Percentiles rank a stretch among this genome's conserved stretches.
These are phyloP conservation scores for Andrographis paniculata DNA, from an alignment of 305 asterid genomes.

Conservation along the genomic window DNA sequence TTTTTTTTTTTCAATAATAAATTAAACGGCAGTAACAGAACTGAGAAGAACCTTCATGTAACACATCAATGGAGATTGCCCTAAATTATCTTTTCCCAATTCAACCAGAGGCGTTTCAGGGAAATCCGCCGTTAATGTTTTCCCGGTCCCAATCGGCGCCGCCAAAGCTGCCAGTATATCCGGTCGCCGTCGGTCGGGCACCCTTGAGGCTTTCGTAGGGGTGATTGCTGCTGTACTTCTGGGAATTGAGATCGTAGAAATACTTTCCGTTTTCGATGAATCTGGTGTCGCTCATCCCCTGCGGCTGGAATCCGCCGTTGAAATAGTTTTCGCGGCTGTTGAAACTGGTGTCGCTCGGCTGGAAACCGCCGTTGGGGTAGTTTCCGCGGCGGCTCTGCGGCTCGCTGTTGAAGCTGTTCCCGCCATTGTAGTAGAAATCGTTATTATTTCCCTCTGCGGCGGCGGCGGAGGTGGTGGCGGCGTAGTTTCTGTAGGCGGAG, in stretches of 20 bases:
- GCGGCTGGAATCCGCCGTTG: conserved; percentile 17
- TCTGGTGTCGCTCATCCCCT: conserved; percentile 79
- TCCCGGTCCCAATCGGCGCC: too few relatives aligned
- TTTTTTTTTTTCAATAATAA: too few relatives aligned
- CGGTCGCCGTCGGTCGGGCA: background rate
- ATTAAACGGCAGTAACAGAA: too few relatives aligned
- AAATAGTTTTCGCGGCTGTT: background rate
- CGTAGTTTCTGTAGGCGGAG: background rate
- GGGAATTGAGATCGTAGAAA: conserved; percentile 29
- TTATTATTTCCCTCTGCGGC: too few relatives aligned
- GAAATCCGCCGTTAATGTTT: background rate
- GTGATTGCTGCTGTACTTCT: conserved; percentile 31
- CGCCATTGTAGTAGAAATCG: background rate
- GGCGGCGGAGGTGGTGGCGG: conserved; percentile 14
- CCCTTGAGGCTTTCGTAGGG: conserved; percentile 34
- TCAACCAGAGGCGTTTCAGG: too few relatives aligned
- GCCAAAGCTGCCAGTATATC: too few relatives aligned
- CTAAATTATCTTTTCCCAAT: background rate
- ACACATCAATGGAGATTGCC: background rate
- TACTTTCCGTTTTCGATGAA: conserved; percentile 49
- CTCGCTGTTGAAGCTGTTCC: background rate
- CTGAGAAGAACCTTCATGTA: too few relatives aligned
- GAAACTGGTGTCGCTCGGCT: background rate
- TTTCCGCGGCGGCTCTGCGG: background rate
- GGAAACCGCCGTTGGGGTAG: too few relatives aligned